A percentile compares a stretch with the other conserved stretches of the same genome.
Evolutionary conservation across 495 filamentous ascomycete genomes (phyloP).

Genomic region (Xylaria palmicola): DNA sequence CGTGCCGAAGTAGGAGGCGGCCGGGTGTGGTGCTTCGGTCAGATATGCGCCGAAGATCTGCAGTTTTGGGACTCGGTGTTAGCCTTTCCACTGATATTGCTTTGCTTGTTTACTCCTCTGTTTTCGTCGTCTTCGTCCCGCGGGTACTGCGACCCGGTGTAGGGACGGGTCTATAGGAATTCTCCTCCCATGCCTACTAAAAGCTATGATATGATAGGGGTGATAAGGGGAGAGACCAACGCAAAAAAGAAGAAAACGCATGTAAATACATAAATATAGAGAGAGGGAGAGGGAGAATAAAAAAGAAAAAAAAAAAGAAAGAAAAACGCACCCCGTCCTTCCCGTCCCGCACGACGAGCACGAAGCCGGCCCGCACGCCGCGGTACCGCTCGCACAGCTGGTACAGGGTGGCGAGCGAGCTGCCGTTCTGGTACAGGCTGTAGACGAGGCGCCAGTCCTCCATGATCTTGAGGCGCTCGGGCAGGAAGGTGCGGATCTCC

Average conservation of each 20-base stretch:
- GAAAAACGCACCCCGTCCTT: conserved; percentile 62
- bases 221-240: too few species aligned
- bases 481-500: conserved; percentile 88
- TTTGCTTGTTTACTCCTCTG: not conserved
- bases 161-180: too few species aligned
- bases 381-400: conserved; percentile 61
- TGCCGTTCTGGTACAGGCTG: conserved; percentile 89
- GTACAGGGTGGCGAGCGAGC: conserved; percentile 84
- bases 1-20: conserved; percentile 87
- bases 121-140: not conserved
- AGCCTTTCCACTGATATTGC: not conserved
- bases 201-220: too few species aligned
- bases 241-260: not conserved
- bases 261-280: too few species aligned
- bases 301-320: not conserved
- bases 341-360: conserved; percentile 78
- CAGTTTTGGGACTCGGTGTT: not conserved
- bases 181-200: too few species aligned
- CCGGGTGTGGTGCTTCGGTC: conserved; percentile 77
- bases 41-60: conserved; percentile 93
- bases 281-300: not conserved
- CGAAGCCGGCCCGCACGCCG: conserved; percentile 76
- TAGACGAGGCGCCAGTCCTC: conserved; percentile 87
- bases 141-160: too few species aligned
- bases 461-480: conserved; percentile 77